Conservation (phyloP, 495 filamentous ascomycete species). For the Lophiotrema nucula region DNA sequence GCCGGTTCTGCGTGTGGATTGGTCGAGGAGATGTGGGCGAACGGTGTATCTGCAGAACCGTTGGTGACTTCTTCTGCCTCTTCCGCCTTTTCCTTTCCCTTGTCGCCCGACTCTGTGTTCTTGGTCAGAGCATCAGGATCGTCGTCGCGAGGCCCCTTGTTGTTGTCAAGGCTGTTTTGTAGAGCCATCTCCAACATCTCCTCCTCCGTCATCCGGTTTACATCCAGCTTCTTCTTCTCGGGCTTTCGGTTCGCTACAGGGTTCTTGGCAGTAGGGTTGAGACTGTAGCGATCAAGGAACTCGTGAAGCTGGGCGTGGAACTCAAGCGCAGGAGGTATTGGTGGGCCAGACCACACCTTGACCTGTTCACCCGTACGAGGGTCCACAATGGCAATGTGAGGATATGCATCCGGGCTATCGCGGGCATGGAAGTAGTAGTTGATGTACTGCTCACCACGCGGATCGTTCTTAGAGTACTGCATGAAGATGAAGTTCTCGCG, state of each 20-base stretch:
- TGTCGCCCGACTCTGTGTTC: conserved; percentile 45
- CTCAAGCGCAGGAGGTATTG: conserved; percentile 71
- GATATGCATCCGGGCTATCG: conserved; percentile 75
- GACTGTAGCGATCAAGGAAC: conserved; percentile 91
- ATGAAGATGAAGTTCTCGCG: conserved; percentile 93
- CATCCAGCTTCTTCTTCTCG: conserved; percentile 66
- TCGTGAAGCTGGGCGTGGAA: conserved; percentile 91
- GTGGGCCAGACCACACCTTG: conserved; percentile 87
- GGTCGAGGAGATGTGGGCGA: conserved; percentile 65
- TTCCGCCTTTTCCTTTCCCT: conserved; percentile 63
- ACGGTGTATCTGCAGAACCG: conserved; percentile 47
- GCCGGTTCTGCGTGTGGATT: conserved; percentile 76
- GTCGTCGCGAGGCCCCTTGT: conserved; percentile 44
- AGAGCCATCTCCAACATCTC: conserved; percentile 94
- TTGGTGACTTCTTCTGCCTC: conserved; percentile 33
- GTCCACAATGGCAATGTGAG: conserved; percentile 93
- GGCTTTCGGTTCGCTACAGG: conserved; percentile 81
- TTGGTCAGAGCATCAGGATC: conserved; percentile 89
- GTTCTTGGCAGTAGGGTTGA: conserved; percentile 83
- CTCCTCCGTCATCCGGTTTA: conserved; percentile 90
- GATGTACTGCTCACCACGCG: conserved; percentile 71
- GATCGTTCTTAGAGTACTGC: conserved; percentile 83
- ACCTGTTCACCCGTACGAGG: conserved; percentile 96
- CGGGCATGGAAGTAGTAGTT: conserved; percentile 82
- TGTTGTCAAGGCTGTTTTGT: conserved; percentile 71